Evolutionary conservation across 495 filamentous ascomycete species (phyloP), one percentile per base, ranked within the genome.

Genomic region (Pyronema domesticum): DNA sequence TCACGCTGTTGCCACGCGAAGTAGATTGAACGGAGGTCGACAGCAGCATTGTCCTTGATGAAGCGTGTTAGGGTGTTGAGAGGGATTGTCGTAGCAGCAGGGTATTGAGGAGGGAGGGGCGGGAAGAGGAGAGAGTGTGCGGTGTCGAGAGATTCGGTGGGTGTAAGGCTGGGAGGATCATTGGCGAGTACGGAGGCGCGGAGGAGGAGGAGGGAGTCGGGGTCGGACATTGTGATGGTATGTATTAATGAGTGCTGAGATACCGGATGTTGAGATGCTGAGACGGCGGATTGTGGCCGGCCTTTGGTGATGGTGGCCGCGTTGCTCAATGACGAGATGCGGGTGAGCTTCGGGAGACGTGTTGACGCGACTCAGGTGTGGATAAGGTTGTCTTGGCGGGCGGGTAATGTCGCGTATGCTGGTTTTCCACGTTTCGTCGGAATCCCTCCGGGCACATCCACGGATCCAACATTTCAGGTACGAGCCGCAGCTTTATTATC

Each of bases 1-100:
- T 95, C 88, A 66, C 85, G 85, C 67, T 95, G 89, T 65, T 82
- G 74, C 83, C 85, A 99, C 50, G 86, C 85, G 57, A 95, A 93
- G 70, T 86, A 95, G 70, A 96, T 87, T 68, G 81, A 85, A 67
- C 91, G 86, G 39, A 99, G 76, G 66, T 95, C 85, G 58, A 95
- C 80, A 0, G 84, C 73, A 43, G 80, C 77, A 46, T 78, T 74
- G 39, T 75, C 70, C 13, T 81, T 81, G 47, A 81, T 72, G 73
- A 96, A 95, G 57, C 91, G 86, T 42, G 93, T 96, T 9, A 80
- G 74, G 8, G 80, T 74, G 45, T 76, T 76, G 58, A 99, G 77
- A 1, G 83, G 73, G 53, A 94, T 73, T n/a, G 80, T 70, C 40
- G 81, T 73, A 49, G 76, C 78, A 6, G 71, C 57, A 1, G 80